Conservation (phyloP, 2,329 filamentous ascomycete genomes). For the Anisogramma anomala region DNA sequence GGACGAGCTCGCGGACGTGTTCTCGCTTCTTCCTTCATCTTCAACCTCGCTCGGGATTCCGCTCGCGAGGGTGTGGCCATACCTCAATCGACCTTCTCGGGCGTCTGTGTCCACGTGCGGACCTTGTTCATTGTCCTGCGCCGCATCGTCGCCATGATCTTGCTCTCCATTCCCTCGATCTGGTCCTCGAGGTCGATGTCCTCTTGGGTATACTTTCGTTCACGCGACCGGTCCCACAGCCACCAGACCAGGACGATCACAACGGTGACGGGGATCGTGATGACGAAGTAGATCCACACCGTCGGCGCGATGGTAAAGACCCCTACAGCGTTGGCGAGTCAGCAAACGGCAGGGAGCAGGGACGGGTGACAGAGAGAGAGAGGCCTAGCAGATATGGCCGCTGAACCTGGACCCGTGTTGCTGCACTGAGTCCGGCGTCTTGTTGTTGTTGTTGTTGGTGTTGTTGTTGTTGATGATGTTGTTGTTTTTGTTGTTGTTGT, state of each 20-base stretch:
- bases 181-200: conserved; percentile 41
- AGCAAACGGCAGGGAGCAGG: neutral
- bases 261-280: conserved; percentile 47
- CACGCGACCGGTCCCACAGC: conserved; percentile 39
- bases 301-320: conserved; percentile 34
- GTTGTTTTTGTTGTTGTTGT: no score
- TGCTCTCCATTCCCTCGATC: conserved; percentile 44
- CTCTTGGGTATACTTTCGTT: conserved; percentile 36
- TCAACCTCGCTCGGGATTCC: neutral
- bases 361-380: no score
- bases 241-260: conserved; percentile 45
- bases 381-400: no score
- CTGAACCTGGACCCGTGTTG: neutral
- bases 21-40: no score
- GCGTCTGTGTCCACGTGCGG: conserved; percentile 35
- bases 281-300: conserved; percentile 53
- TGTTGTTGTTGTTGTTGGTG: neutral
- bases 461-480: conserved; percentile 14
- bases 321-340: neutral
- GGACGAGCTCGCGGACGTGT: no score
- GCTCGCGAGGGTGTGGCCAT: neutral
- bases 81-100: conserved; percentile 13
- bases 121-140: conserved; percentile 46
- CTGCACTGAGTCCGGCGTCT: neutral
- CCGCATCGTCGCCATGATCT: conserved; percentile 45